These are phyloP conservation scores for Sporothrix phasma DNA, from an alignment of 2,329 filamentous ascomycete species.

Conservation along the genomic window DNA sequence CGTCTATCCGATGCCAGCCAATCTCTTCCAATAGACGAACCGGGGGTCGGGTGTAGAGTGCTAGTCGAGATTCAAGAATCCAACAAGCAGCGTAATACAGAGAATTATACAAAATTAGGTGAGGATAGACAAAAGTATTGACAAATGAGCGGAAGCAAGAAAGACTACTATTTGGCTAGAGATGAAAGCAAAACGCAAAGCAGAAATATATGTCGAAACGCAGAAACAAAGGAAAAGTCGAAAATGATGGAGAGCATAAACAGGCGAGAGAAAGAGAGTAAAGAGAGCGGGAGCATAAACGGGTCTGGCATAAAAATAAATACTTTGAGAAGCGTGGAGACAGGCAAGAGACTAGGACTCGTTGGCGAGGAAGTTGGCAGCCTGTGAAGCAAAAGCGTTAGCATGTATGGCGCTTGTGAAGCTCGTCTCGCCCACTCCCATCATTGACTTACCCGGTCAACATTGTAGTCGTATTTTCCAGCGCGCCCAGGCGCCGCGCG, in stretches of 20 bases:
- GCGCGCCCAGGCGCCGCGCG: slow-evolving; percentile 59
- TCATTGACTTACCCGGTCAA: slow-evolving; percentile 68
- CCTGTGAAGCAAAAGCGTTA: background rate
- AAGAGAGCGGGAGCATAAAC: background rate
- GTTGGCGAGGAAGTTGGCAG: slow-evolving; percentile 8
- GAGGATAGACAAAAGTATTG: background rate
- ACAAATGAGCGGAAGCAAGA: background rate
- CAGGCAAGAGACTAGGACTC: background rate
- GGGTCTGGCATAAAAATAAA: background rate
- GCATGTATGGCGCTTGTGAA: background rate
- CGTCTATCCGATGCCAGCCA: background rate
- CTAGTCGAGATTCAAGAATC: background rate
- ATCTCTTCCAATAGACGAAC: background rate
- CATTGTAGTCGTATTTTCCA: slow-evolving; percentile 96
- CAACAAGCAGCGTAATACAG: background rate
- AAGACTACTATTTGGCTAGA: slow-evolving; percentile 1
- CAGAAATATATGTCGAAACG: background rate
- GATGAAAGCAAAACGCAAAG: background rate
- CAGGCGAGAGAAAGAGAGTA: background rate
- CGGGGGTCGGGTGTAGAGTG: background rate
- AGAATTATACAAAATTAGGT: background rate
- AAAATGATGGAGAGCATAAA: background rate
- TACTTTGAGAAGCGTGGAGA: background rate
- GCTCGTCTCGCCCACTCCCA: background rate
- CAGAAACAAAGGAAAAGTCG: background rate